Evolutionary conservation across 805 yeast species (phyloP).

Genomic region (Wickerhamomyces bovis): DNA sequence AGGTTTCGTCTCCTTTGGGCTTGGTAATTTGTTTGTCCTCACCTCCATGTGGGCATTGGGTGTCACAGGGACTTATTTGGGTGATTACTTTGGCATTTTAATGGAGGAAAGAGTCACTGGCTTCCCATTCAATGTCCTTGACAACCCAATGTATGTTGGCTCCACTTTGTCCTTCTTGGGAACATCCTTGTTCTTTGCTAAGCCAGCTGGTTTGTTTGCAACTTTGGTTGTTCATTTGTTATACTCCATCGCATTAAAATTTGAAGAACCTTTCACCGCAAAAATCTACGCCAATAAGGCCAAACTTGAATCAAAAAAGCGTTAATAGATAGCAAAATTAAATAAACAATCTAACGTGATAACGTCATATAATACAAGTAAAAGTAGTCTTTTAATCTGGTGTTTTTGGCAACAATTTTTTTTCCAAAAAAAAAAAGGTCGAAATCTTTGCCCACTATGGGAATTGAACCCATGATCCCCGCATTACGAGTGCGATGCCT

Average conservation of each 20-base stretch:
- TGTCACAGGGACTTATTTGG: conserved; percentile 92
- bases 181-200: conserved; percentile 79
- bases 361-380: too few relatives aligned
- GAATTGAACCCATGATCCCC: conserved; percentile 54
- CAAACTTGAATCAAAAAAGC: conserved; percentile 23
- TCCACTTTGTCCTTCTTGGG: conserved; percentile 87
- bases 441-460: conserved; percentile 41
- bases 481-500: conserved; percentile 55
- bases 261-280: conserved; percentile 96
- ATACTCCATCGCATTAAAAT: conserved; percentile 77
- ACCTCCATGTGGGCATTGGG: conserved; percentile 91
- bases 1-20: conserved; percentile 50
- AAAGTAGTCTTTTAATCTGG: too few relatives aligned
- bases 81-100: conserved; percentile 94
- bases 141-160: conserved; percentile 97
- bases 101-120: conserved; percentile 86
- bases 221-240: conserved; percentile 68
- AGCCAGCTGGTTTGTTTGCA: conserved; percentile 81
- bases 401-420: too few relatives aligned
- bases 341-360: neutral
- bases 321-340: neutral
- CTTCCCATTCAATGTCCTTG: conserved; percentile 86
- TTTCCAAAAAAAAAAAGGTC: conserved; percentile 7
- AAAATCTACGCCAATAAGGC: conserved; percentile 77
- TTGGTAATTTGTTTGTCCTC: conserved; percentile 77